phyloP scores from a whole-genome alignment of 176 grass and related monocot species.

The Cocos nucifera region DNA sequence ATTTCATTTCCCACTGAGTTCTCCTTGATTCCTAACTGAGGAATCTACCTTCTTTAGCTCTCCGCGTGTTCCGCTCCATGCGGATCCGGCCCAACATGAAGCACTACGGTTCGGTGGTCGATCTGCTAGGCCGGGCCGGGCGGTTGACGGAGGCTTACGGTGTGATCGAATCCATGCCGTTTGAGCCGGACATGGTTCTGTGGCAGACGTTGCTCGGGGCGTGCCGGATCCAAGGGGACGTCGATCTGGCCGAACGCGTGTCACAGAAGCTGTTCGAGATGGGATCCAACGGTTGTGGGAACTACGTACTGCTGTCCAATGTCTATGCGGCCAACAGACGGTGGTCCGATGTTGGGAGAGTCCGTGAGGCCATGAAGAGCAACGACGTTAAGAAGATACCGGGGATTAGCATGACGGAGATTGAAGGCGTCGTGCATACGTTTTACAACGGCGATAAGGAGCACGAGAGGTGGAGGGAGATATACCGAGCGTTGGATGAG shows the following conservation, averaged over 20 bases:
- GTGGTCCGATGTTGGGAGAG: conserved; percentile 57
- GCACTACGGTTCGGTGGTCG: conserved; percentile 73
- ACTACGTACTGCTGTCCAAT: conserved; percentile 86
- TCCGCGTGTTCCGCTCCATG: conserved; percentile 65
- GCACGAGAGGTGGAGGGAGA: conserved; percentile 51
- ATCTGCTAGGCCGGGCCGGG: conserved; percentile 64
- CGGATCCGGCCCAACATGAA: conserved; percentile 47
- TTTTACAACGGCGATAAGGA: conserved; percentile 70
- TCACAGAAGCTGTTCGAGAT: conserved; percentile 44
- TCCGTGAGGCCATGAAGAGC: conserved; percentile 61
- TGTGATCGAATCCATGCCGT: conserved; percentile 55
- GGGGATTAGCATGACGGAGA: conserved; percentile 73
- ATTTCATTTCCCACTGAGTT: no score
- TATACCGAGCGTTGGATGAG: conserved; percentile 49
- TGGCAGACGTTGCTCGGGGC: conserved; percentile 85
- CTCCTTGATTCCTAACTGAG: no score
- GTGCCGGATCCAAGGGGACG: conserved; percentile 47
- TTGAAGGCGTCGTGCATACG: conserved; percentile 56
- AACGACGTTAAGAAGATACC: conserved; percentile 73
- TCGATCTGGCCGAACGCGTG: conserved; percentile 60
- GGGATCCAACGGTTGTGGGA: conserved; percentile 69
- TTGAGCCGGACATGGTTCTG: conserved; percentile 54
- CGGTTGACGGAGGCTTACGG: conserved; percentile 56
- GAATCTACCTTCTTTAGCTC: no score
- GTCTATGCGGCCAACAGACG: conserved; percentile 61